Evolutionary conservation across 176 grass and related monocot species (phyloP).

Genomic region (Pharus latifolius): DNA sequence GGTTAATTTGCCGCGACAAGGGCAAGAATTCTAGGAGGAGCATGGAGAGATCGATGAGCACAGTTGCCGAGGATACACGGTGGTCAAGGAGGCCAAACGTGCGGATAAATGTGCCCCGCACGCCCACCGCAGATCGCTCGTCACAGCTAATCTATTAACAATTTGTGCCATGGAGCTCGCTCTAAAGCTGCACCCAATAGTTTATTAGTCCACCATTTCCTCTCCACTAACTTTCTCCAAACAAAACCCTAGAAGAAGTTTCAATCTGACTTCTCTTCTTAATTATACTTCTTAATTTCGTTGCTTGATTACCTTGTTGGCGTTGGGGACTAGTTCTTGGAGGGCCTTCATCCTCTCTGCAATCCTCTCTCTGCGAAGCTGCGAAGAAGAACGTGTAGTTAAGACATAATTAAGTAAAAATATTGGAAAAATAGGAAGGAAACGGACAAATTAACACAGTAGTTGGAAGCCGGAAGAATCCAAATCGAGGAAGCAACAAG

Average conservation of each 20-base stretch:
- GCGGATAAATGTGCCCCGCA: conserved; percentile 42
- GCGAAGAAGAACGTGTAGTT: not conserved
- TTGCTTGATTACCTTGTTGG: conserved; percentile 65
- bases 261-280: not conserved
- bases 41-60: conserved; percentile 20
- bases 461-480: conserved; percentile 15
- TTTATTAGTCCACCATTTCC: no score
- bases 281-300: not conserved
- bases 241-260: conserved; percentile 27
- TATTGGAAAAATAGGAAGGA: not conserved
- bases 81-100: conserved; percentile 21
- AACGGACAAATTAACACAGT: conserved; percentile 20
- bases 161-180: no score
- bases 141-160: not conserved
- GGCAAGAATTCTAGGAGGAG: conserved; percentile 26
- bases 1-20: no score
- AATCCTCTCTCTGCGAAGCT: conserved; percentile 96
- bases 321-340: conserved; percentile 82
- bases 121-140: not conserved
- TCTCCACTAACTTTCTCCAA: not conserved
- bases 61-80: conserved; percentile 36
- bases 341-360: conserved; percentile 97
- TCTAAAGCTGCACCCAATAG: no score
- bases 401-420: no score
- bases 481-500: conserved; percentile 20